These are phyloP conservation scores for Aspergillus fischeri DNA, from an alignment of 2,329 filamentous ascomycete genomes.

Conservation along the genomic window DNA sequence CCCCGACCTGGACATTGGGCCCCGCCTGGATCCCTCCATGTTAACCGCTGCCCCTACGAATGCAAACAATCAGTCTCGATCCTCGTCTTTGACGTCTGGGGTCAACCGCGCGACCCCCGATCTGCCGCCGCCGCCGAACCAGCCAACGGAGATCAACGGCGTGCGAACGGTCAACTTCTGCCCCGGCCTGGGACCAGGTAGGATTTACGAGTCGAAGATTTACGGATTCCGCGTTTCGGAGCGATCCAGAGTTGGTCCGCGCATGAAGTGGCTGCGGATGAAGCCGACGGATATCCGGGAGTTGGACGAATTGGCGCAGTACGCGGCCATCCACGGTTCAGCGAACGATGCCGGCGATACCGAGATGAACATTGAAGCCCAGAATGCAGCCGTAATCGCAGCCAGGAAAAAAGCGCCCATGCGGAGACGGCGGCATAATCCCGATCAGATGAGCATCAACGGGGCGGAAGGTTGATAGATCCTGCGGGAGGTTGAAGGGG, in stretches of 20 bases:
- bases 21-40: slow-evolving; percentile 55
- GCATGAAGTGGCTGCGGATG: slow-evolving; percentile 94
- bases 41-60: slow-evolving; percentile 23
- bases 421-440: slow-evolving; percentile 34
- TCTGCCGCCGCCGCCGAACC: slow-evolving; percentile 38
- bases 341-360: slow-evolving; percentile 35
- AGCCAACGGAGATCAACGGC: slow-evolving; percentile 68
- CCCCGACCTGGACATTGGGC: slow-evolving; percentile 82
- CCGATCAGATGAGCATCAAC: slow-evolving; percentile 34
- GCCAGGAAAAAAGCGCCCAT: slow-evolving; percentile 43
- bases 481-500: neutral
- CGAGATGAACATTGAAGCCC: slow-evolving; percentile 32
- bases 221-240: slow-evolving; percentile 96
- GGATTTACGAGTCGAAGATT: slow-evolving; percentile 91
- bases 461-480: slow-evolving; percentile 21
- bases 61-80: slow-evolving; percentile 27
- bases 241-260: slow-evolving; percentile 78
- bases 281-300: slow-evolving; percentile 76
- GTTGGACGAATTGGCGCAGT: slow-evolving; percentile 64
- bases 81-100: slow-evolving; percentile 29
- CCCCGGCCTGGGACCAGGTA: slow-evolving; percentile 74
- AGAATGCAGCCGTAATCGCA: slow-evolving; percentile 35
- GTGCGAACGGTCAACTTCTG: slow-evolving; percentile 82
- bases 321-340: slow-evolving; percentile 32
- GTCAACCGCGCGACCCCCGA: slow-evolving; percentile 26